Base-by-base conservation (phyloP, 2,329 filamentous ascomycete genomes). In the Hypoxylon sp. region DNA sequence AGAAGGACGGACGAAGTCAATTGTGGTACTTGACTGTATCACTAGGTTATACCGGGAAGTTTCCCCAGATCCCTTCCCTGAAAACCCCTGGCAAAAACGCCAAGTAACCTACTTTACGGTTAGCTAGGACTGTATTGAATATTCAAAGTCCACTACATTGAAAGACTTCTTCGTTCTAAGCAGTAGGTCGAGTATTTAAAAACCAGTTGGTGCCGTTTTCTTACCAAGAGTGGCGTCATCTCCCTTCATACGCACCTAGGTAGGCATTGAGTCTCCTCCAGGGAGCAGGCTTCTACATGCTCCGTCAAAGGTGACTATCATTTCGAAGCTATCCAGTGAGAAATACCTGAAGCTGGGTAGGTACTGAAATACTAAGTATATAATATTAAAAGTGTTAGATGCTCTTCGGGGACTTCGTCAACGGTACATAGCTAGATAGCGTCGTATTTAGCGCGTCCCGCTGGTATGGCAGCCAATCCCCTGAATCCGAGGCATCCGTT, bases 361-460 rank as follows among this genome's bases (percentile, higher is more conserved):
- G 14, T 14, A 5, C 32, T 14, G 3, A 36, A 14, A 36, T 13
- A 11, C 11, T 36, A 4, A 36, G 5, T 13, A 36, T 14, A 36
- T 36, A 3, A 36, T 13, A 32, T 36, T 36, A 34, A n/a, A 25
- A 14, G 32, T 25, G 9, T 14, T 23, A 25, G 5, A 41, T 41
- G 19, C 36, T 43, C 17, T 30, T 17, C 6, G 23, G n/a, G 45
- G 21, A 14, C 21, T 38, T 36, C 34, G 14, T n/a, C 14, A 36
- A 36, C 34, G 7, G 48, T 50, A 41, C 30, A 25, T 36, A 17
- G 19, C 3, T 11, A 52, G 11, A 46, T 48, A 43, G 14, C 50
- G 38, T 30, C 21, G n/a, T 38, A 30, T 56, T 56, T 62, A 50
- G 59, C 43, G 50, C 43, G 32, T 41, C 50, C 50, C 38, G 59